phyloP scores from a whole-genome alignment of 139 green algal species.

The Chlorella sp. region DNA sequence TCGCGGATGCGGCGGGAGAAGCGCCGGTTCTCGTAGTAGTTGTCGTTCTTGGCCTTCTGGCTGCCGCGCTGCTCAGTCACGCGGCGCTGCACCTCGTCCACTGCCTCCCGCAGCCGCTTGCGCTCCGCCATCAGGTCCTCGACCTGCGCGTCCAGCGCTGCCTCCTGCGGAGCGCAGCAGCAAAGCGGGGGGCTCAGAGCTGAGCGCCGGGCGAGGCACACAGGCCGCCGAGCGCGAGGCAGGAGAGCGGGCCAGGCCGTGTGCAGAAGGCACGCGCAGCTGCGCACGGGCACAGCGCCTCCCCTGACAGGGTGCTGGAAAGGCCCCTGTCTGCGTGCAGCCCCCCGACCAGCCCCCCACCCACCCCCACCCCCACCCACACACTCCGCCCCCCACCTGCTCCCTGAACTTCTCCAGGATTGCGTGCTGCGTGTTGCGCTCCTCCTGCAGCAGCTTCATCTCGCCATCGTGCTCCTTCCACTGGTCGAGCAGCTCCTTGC shows the following conservation, averaged over 20 bases:
- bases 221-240: too few species aligned
- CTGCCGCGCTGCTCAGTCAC: conserved; percentile 15
- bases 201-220: too few species aligned
- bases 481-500: conserved; percentile 5
- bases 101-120: conserved; percentile 28
- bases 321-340: not conserved
- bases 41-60: conserved; percentile 33
- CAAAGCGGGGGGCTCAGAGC: too few species aligned
- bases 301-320: not conserved
- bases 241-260: too few species aligned
- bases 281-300: not conserved
- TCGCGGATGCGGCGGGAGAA: conserved; percentile 32
- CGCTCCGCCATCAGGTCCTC: conserved; percentile 43
- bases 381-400: not conserved
- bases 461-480: conserved; percentile 38
- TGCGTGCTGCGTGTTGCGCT: conserved; percentile 27
- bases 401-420: conserved; percentile 45
- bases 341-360: not conserved
- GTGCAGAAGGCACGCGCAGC: not conserved
- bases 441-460: conserved; percentile 23
- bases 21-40: conserved; percentile 42
- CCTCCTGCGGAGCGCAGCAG: too few species aligned
- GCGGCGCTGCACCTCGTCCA: conserved; percentile 35
- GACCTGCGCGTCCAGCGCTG: conserved; percentile 20
- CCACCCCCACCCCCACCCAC: not conserved